Evolutionary conservation across 176 grass and related monocot genomes (phyloP).

Genomic region (Oryza australiensis): DNA sequence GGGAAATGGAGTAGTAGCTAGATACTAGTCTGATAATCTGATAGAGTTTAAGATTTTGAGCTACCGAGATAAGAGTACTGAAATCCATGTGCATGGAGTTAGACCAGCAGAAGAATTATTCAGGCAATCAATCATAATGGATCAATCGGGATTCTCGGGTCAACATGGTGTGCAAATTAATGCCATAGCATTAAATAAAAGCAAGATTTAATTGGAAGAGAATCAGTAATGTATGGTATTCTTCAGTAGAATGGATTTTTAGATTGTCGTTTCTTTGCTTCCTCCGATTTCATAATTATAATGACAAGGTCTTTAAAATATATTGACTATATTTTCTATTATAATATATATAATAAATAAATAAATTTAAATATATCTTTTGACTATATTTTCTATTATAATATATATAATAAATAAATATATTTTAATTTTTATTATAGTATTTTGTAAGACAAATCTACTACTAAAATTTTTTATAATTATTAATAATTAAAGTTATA

Average conservation of each 20-base stretch:
- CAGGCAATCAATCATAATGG: not conserved
- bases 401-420: too few species aligned
- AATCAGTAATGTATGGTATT: not conserved
- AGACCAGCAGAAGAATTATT: not conserved
- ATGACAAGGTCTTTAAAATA: too few species aligned
- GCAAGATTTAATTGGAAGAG: not conserved
- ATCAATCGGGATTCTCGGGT: not conserved
- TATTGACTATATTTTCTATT: too few species aligned
- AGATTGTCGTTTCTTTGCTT: not conserved
- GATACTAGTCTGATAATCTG: not conserved
- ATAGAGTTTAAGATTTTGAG: not conserved
- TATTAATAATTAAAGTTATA: too few species aligned
- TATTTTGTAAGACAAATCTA: too few species aligned
- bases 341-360: too few species aligned
- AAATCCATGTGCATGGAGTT: slow-evolving; percentile 9
- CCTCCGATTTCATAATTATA: too few species aligned
- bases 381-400: too few species aligned
- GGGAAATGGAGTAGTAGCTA: not conserved
- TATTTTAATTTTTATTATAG: too few species aligned
- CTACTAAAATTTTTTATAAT: too few species aligned
- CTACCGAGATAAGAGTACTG: not conserved
- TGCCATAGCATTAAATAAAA: not conserved
- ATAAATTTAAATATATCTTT: too few species aligned
- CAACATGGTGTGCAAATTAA: not conserved
- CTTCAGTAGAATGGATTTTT: not conserved